These are phyloP conservation scores for Cryptococcus depauperatus DNA, from an alignment of 1,284 basidiomycete genomes.

Conservation along the genomic window DNA sequence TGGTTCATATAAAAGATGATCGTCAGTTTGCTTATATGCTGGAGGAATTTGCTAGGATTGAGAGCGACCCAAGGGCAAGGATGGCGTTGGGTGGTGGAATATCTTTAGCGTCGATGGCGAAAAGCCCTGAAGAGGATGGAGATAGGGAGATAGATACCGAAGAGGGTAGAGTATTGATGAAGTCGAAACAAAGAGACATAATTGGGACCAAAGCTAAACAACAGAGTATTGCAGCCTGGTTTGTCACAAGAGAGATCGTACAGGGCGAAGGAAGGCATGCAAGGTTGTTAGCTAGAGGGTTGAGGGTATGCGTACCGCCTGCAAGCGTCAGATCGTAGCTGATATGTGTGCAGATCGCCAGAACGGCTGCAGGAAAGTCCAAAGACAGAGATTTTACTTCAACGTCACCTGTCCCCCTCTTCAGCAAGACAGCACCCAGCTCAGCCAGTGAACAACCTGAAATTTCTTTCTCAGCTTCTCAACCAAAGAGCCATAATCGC, in stretches of 20 bases:
- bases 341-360: conserved; percentile 2
- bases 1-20: conserved; percentile 30
- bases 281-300: conserved; percentile 19
- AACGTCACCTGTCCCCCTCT: background rate
- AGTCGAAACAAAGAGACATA: conserved; percentile 2
- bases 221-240: conserved; percentile 25
- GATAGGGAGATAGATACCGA: background rate
- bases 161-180: background rate
- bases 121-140: background rate
- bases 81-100: conserved; percentile 5
- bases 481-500: background rate
- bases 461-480: background rate
- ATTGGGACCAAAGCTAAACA: conserved; percentile 6
- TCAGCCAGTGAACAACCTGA: background rate
- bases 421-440: background rate
- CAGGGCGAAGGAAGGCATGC: conserved; percentile 28
- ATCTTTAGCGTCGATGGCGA: background rate
- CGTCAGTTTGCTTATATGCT: conserved; percentile 22
- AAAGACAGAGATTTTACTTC: background rate
- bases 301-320: conserved; percentile 16
- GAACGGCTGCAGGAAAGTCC: background rate
- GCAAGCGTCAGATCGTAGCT: background rate
- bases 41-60: conserved; percentile 16
- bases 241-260: conserved; percentile 29
- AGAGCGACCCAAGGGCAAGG: conserved; percentile 6